A percentile compares a stretch with the other conserved stretches of the same genome.
phyloP scores from a whole-genome alignment of 768 basidiomycete species.

The Serendipita sp. region DNA sequence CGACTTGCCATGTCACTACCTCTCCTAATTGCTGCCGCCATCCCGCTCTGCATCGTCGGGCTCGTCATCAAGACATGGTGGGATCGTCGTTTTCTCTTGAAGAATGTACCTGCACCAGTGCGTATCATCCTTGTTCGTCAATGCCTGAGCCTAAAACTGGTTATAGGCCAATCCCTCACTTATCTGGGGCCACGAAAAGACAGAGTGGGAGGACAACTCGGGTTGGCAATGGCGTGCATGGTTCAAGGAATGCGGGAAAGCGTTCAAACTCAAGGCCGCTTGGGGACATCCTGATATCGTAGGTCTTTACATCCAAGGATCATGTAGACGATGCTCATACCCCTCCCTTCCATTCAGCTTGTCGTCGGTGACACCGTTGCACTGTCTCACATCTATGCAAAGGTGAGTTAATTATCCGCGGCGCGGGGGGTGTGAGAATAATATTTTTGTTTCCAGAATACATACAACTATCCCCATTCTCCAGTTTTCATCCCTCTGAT shows the following conservation, averaged over 20 bases:
- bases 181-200: conserved; percentile 25
- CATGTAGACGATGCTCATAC: not conserved
- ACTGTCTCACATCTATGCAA: conserved; percentile 23
- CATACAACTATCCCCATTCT: conserved; percentile 19
- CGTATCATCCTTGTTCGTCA: not conserved
- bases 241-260: conserved; percentile 19
- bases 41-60: not conserved
- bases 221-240: conserved; percentile 21
- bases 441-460: conserved; percentile 10
- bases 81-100: not conserved
- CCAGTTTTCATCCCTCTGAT: not conserved
- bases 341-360: conserved; percentile 14
- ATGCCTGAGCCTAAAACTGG: not conserved
- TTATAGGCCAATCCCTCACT: conserved; percentile 3
- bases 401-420: conserved; percentile 5
- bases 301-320: conserved; percentile 7
- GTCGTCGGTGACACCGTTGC: conserved; percentile 23
- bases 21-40: not conserved
- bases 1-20: not conserved
- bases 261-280: conserved; percentile 25
- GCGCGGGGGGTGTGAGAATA: not conserved
- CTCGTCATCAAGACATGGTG: conserved; percentile 2
- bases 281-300: conserved; percentile 25
- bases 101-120: conserved; percentile 1
- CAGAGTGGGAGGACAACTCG: conserved; percentile 20